Evolutionary conservation across 176 grass and related monocot genomes (phyloP).

Genomic region (Raddia distichophylla): DNA sequence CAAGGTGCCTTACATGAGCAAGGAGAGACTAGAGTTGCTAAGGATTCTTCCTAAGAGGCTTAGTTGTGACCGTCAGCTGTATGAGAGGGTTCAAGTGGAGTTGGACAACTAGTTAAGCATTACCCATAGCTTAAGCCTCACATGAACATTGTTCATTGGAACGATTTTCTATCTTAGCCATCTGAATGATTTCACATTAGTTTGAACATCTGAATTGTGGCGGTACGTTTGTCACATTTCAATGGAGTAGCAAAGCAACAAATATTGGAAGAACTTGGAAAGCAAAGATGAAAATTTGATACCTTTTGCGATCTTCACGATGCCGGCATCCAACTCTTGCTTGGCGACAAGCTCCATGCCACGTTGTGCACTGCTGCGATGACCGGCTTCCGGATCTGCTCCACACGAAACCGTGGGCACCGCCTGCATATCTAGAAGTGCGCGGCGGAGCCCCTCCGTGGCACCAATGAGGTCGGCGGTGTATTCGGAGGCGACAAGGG

Average conservation of each 20-base stretch:
- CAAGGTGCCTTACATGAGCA: no score
- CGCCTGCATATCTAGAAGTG: constrained; percentile 60
- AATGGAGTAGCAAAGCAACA: not conserved
- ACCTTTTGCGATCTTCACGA: constrained; percentile 61
- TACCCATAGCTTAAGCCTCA: no score
- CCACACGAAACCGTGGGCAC: constrained; percentile 48
- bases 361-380: constrained; percentile 68
- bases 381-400: constrained; percentile 77
- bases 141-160: no score
- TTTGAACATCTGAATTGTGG: not conserved
- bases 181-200: not conserved
- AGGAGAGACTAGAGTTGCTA: no score
- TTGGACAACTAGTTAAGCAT: no score
- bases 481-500: constrained; percentile 9
- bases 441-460: constrained; percentile 55
- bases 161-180: no score
- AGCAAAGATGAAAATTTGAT: not conserved
- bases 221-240: not conserved
- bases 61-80: no score
- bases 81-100: no score
- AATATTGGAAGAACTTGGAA: not conserved
- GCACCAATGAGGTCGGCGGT: constrained; percentile 42
- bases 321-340: constrained; percentile 56
- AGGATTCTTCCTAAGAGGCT: no score
- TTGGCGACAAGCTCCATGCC: constrained; percentile 62